Evolutionary conservation across 139 green algal genomes (phyloP).

Genomic region (Haematococcus sp.): DNA sequence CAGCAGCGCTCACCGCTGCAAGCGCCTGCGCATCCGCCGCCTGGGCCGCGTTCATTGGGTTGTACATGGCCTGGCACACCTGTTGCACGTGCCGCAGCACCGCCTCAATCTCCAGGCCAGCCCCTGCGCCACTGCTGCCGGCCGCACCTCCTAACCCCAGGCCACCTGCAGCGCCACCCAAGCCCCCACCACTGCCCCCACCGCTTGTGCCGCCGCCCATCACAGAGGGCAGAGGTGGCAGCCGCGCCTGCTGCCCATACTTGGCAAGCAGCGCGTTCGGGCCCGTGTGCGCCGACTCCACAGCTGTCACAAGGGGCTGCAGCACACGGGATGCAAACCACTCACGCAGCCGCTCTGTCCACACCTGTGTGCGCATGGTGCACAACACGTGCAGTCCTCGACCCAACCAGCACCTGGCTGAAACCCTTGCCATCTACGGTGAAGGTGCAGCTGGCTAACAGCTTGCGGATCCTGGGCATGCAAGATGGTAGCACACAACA

Average conservation of each 20-base stretch:
- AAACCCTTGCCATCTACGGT: too few relatives aligned
- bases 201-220: constrained; percentile 6
- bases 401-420: too few relatives aligned
- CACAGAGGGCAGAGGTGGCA: constrained; percentile 38
- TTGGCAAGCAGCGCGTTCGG: constrained; percentile 37
- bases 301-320: constrained; percentile 48
- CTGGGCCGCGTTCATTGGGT: constrained; percentile 10
- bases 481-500: too few relatives aligned
- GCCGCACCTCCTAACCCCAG: constrained; percentile 7
- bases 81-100: constrained; percentile 20
- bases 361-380: constrained; percentile 6
- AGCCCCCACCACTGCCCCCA: not conserved
- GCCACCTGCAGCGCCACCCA: not conserved
- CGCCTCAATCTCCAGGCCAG: constrained; percentile 19
- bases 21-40: constrained; percentile 10
- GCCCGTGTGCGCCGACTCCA: constrained; percentile 35
- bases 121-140: not conserved
- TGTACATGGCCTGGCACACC: not conserved
- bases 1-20: not conserved
- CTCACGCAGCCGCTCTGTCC: constrained; percentile 63
- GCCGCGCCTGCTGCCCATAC: constrained; percentile 20
- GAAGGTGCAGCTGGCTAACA: too few relatives aligned
- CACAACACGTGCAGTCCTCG: too few relatives aligned
- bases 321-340: constrained; percentile 66
- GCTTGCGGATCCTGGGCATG: too few relatives aligned